Base-by-base conservation (phyloP, 2,329 filamentous ascomycete genomes). In the Colletotrichum coccodes region DNA sequence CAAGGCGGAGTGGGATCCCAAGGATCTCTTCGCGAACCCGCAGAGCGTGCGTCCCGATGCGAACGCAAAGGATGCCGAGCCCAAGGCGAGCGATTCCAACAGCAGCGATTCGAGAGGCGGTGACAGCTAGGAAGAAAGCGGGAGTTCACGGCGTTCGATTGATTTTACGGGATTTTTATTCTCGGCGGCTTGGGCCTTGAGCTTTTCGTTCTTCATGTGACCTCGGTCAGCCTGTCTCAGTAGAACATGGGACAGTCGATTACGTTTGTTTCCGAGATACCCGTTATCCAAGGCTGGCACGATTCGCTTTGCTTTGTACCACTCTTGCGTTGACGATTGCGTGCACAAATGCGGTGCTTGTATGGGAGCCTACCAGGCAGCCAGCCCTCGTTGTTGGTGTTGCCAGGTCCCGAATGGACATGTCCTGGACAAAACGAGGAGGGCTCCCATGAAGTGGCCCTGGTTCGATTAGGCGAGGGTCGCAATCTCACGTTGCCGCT, bases 21-120 rank as follows among this genome's bases (percentile, higher is more conserved):
- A 75, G 0, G 83, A 89, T 68, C 60, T 88, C 0, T 91, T 91
- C 71, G 84, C 85, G 57, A 90, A 90, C 69, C 87, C 87, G 0
- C 87, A 90, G 75, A 89, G 85, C 71, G 79, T 87, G n/a, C 76
- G 76, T 49, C 76, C 76, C n/a, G 75, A 71, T 6, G 68, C 66
- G 46, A 30, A 60, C 18, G 66, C 66, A 14, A 42, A 69, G 54
- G 60, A 49, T 32, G 53, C 38, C 12, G 52, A 50, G 16, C 47
- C 61, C 42, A 52, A 40, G 58, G 47, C 61, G 21, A 59, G 62
- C 52, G 50, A 14, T 18, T 28, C n/a, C n/a, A 42, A 44, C 52
- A 30, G 38, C 16, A 34, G 52, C 52, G 30, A 46, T n/a, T 50
- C 50, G 11, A 21, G 7, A 16, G 62, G 38, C 28, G 56, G 47